Evolutionary conservation across 23 red algal genomes (phyloP), one percentile per base, ranked within the genome.

Genomic region (Gracilaria caudata): DNA sequence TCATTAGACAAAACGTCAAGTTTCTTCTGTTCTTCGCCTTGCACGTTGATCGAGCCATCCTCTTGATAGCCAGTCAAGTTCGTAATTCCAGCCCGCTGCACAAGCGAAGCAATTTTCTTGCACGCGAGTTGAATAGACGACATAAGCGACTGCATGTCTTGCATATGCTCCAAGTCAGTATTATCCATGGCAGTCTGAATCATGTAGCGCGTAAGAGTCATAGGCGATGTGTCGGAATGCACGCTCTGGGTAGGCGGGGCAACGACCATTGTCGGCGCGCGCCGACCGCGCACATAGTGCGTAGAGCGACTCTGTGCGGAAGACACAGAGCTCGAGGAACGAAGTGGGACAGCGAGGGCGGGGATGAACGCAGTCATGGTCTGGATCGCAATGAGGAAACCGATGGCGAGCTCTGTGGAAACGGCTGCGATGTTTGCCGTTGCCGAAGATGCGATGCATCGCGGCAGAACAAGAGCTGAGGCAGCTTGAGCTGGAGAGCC

Each of bases 21-120:
- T 82, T 98, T 98, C 76, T 98, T 98, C 86, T 98, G 96, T 81
- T 98, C 96, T 70, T 98, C 96, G 4, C 96, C 96, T 76, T 98
- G 96, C 23, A 98, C 61, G 46, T 98, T 98, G 35, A 95, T 63
- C 25, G 82, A 80, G 24, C 80, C 81, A 57, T 68, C 84, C 43
- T 86, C 90, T 78, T 95, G 44, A 29, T 89, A 80, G 46, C 96
- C 96, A 37, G 96, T 98, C 51, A 98, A 82, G 80, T 98, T 98
- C 79, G 79, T 90, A 12, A 98, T 86, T 34, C 96, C 96, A 39
- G 96, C 96, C 28, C 96, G 92, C 35, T 90, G 79, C 10, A 98
- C 96, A 51, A 98, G 80, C n/a, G 96, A 98, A 16, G 81, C 64
- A 43, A 98, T 98, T 78, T 98, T 94, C 83, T 98, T 98, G 83